Percentiles rank a stretch among this genome's conserved stretches.
These are phyloP conservation scores for Leccinum angustisporum DNA, from an alignment of 1,284 basidiomycete genomes.

Conservation along the genomic window DNA sequence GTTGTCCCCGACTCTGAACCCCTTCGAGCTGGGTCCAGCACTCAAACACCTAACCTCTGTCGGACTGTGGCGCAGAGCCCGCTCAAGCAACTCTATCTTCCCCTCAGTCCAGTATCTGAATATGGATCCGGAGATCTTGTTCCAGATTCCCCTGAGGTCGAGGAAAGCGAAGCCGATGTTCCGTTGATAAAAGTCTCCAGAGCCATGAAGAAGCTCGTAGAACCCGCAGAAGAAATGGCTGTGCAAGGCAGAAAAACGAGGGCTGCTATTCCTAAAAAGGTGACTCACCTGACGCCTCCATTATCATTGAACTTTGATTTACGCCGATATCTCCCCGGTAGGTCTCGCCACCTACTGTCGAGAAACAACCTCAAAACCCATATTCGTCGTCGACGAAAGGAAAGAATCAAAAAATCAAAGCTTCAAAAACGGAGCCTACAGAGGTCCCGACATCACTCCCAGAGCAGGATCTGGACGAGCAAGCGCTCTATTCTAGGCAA, in stretches of 20 bases:
- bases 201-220: conserved; percentile 15
- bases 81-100: conserved; percentile 17
- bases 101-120: conserved; percentile 29
- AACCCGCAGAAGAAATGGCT: conserved; percentile 3
- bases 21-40: conserved; percentile 19
- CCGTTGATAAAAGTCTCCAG: conserved; percentile 38
- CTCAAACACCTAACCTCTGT: conserved; percentile 8
- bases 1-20: conserved; percentile 62
- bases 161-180: conserved; percentile 36
- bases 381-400: conserved; percentile 9
- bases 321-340: conserved; percentile 7
- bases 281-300: conserved; percentile 8
- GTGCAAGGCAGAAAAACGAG: conserved; percentile 9
- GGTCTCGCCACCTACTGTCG: conserved; percentile 2
- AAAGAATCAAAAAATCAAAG: conserved; percentile 12
- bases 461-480: conserved; percentile 32
- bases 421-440: conserved; percentile 18
- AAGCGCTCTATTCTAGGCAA: conserved; percentile 1
- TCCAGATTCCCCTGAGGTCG: conserved; percentile 33
- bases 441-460: conserved; percentile 41
- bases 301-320: neutral
- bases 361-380: conserved; percentile 14
- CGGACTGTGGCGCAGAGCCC: conserved; percentile 12
- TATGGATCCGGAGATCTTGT: conserved; percentile 30
- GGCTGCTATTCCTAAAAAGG: conserved; percentile 18